phyloP scores from a whole-genome alignment of 306 rosid species.

The Begonia peltatifolia region DNA sequence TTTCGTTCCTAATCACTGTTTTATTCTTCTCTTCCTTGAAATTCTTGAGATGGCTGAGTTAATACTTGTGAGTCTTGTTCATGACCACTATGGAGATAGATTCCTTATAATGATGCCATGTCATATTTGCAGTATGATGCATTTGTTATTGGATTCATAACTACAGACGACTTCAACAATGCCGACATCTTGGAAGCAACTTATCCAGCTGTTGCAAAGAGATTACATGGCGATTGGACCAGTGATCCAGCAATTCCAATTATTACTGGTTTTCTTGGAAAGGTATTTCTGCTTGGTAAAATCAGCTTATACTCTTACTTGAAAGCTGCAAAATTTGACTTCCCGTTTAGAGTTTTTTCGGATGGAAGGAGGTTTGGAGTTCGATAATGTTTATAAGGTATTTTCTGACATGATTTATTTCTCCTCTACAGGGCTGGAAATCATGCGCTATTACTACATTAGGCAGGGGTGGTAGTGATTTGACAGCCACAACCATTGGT shows the following conservation, averaged over 20 bases:
- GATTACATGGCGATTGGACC: constrained; percentile 57
- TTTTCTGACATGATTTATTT: background rate
- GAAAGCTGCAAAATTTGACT: background rate
- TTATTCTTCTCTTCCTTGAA: too few species aligned
- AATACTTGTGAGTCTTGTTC: too few species aligned
- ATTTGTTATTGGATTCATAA: constrained; percentile 66
- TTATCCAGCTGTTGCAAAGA: constrained; percentile 72
- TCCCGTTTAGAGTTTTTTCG: background rate
- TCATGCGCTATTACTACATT: constrained; percentile 76
- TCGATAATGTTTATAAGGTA: background rate
- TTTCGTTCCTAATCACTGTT: too few species aligned
- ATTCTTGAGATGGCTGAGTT: too few species aligned
- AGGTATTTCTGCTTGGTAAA: constrained; percentile 20
- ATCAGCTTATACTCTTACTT: background rate
- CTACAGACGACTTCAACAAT: constrained; percentile 83
- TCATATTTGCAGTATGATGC: constrained; percentile 62
- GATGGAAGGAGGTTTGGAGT: too few species aligned
- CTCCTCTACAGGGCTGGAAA: constrained; percentile 25
- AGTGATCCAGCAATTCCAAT: constrained; percentile 70
- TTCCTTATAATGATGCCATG: too few species aligned
- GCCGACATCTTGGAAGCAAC: constrained; percentile 90
- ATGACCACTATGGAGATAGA: too few species aligned
- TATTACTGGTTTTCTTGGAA: constrained; percentile 85
- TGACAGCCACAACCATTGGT: constrained; percentile 85
- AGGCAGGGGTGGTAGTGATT: constrained; percentile 91